Base-by-base conservation (phyloP, 2,329 filamentous ascomycete species). In the Monilinia aucupariae region DNA sequence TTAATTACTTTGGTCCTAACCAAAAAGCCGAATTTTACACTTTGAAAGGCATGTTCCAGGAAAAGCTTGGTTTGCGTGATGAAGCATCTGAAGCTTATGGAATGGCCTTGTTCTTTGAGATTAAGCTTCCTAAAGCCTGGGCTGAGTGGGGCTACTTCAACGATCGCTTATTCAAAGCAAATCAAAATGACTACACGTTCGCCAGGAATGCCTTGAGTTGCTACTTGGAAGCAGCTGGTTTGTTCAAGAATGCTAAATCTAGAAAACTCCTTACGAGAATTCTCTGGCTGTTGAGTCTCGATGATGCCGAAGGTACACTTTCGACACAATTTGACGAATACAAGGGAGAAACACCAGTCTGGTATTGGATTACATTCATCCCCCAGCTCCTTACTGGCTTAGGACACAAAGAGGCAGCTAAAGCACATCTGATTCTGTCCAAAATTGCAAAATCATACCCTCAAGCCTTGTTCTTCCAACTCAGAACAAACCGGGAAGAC, bases 351-450 rank as follows among this genome's bases (percentile, higher is more conserved):
- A 96, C 92, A 2, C 92, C 92, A 0, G 91, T 96, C 15, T 99
- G 94, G 94, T 99, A 97, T 78, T 99, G 94, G 94, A 97, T 97
- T 69, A 97, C 93, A 0, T 99, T 96, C 75, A 97, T 99, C 67
- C 94, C 94, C 22, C 94, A 99, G 76, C 82, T 99, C 49, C 84
- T 99, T 39, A 93, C 91, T 50, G 94, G 93, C 59, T 81, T 99
- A 58, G 91, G 90, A 2, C 88, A 97, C 72, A 92, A 93, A 70
- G 96, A 99, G 76, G 93, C 92, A 15, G 86, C 87, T 5, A 88
- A 96, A 54, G 90, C 93, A 51, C 89, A 94, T 74, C 85, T 85
- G 58, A 91, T 99, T 56, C 82, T 99, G 22, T 84, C 91, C 30
- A 96, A 94, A 79, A 91, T 99, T 72, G 94, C 94, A 59, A 97